Conservation (phyloP, 768 basidiomycete genomes). For the Termitomyces eurrhizus region DNA sequence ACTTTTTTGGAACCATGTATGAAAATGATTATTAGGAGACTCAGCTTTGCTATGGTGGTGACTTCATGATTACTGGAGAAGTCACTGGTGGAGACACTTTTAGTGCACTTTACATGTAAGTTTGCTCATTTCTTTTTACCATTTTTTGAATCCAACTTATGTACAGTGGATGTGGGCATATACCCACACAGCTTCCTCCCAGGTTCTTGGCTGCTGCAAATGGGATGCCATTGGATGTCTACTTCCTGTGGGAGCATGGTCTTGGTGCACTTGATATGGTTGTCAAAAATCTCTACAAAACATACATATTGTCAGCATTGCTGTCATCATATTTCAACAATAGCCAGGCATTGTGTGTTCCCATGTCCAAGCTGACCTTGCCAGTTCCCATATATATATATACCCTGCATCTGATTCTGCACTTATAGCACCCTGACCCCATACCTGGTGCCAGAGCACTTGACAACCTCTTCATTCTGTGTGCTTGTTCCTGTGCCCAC, state of each 20-base stretch:
- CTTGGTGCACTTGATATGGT: constrained; percentile 61
- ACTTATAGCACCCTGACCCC: background rate
- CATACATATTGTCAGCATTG: constrained; percentile 66
- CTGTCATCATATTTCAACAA: constrained; percentile 58
- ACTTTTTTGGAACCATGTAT: constrained; percentile 75
- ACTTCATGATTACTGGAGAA: constrained; percentile 87
- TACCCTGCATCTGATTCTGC: background rate
- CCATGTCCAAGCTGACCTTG: background rate
- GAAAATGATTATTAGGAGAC: constrained; percentile 89
- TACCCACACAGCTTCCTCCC: constrained; percentile 62
- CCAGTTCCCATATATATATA: background rate
- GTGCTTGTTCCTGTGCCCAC: background rate
- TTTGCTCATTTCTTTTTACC: constrained; percentile 8
- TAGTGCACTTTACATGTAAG: constrained; percentile 80
- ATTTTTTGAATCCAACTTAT: background rate
- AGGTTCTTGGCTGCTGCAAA: constrained; percentile 70
- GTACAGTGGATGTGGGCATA: constrained; percentile 82
- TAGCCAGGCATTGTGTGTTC: constrained; percentile 26
- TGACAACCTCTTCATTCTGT: background rate
- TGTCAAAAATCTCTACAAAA: constrained; percentile 76
- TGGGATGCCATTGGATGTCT: constrained; percentile 55
- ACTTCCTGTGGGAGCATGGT: constrained; percentile 69
- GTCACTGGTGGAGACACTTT: constrained; percentile 94
- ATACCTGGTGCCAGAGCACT: background rate
- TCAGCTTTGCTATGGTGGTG: constrained; percentile 86